phyloP scores from a whole-genome alignment of 139 green algal genomes.

The Coelastrella sp. region DNA sequence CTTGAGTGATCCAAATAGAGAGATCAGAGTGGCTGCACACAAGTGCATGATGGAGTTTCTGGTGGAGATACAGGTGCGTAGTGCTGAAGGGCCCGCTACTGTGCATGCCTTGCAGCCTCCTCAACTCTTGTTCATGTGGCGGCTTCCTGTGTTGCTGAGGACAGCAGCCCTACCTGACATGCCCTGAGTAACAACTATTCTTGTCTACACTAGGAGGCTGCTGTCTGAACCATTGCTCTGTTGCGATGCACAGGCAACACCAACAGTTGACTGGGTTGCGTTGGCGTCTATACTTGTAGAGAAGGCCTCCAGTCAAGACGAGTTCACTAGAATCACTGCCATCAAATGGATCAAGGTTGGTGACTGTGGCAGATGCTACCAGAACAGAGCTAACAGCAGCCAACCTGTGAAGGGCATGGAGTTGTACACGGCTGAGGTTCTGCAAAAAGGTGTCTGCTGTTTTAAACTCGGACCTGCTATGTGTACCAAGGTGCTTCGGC shows the following conservation, averaged over 20 bases:
- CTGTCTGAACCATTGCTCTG: too few relatives aligned
- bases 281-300: conserved; percentile 74
- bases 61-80: conserved; percentile 62
- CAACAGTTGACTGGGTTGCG: conserved; percentile 55
- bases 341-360: conserved; percentile 81
- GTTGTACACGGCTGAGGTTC: too few relatives aligned
- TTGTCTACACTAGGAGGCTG: too few relatives aligned
- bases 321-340: conserved; percentile 84
- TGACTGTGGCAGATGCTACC: too few relatives aligned
- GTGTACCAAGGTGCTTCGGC: too few relatives aligned
- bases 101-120: too few relatives aligned
- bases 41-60: conserved; percentile 74
- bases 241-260: conserved; percentile 40
- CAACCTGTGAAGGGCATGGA: too few relatives aligned
- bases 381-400: too few relatives aligned
- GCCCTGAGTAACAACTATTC: too few relatives aligned
- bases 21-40: conserved; percentile 63
- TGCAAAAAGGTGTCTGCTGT: neutral
- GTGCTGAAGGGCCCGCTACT: neutral
- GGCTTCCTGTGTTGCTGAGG: too few relatives aligned
- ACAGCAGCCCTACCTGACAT: too few relatives aligned
- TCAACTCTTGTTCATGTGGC: neutral
- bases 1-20: conserved; percentile 79
- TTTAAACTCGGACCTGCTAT: neutral
- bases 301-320: conserved; percentile 63